Percentiles rank a stretch among this genome's conserved stretches.
Evolutionary conservation across 177 flowering plant species (phyloP).

Genomic region (Tripterygium wilfordii): DNA sequence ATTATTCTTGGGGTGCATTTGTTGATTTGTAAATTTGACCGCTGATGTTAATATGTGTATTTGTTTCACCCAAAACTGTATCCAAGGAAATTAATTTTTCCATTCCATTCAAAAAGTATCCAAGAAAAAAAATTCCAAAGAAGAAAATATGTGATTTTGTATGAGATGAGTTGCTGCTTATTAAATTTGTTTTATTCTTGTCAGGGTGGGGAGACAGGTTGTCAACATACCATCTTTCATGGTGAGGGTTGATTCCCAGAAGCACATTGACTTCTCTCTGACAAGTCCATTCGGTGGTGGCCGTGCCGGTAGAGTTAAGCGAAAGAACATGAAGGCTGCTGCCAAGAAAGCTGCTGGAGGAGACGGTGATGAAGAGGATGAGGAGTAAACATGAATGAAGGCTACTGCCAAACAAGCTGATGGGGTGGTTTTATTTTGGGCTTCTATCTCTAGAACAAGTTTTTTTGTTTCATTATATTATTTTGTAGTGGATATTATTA

Average conservation of each 20-base stretch:
- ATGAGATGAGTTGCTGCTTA: neutral
- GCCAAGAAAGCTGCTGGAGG: conserved; percentile 71
- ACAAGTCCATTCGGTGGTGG: conserved; percentile 65
- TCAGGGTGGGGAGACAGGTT: conserved; percentile 66
- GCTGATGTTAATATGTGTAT: too few species aligned
- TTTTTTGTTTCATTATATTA: too few species aligned
- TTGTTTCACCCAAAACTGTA: too few species aligned
- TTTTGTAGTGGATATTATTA: too few species aligned
- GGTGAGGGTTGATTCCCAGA: conserved; percentile 64
- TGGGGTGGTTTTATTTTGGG: neutral
- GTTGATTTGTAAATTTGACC: too few species aligned
- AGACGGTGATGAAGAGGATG: conserved; percentile 59
- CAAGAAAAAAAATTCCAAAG: too few species aligned
- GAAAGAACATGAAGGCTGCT: conserved; percentile 62
- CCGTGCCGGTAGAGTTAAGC: conserved; percentile 67
- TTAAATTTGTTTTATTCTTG: neutral
- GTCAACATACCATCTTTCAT: conserved; percentile 68
- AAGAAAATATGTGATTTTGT: too few species aligned
- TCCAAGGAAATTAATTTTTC: too few species aligned
- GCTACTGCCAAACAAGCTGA: neutral
- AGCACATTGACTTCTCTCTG: conserved; percentile 62
- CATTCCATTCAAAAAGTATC: too few species aligned
- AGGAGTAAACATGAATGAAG: conserved; percentile 25
- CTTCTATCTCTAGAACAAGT: neutral
- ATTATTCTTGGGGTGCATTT: too few species aligned